Percentiles rank a stretch among this genome's conserved stretches.
Conservation (phyloP, 108 stramenopile genomes). For the Skeletonema marinoi region DNA sequence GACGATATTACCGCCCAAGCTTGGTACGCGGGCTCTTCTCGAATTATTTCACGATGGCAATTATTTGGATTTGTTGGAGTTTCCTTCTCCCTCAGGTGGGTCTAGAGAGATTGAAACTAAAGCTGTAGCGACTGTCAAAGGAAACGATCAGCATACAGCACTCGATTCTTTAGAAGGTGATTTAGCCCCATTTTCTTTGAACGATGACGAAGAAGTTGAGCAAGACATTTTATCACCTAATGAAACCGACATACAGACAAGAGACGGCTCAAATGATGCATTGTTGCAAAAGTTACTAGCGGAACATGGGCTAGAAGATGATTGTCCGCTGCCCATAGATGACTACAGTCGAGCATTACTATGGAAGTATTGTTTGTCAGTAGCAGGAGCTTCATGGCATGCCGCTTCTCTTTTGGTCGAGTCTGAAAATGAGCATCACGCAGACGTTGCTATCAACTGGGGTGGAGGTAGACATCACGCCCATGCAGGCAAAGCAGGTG, state of each 20-base stretch:
- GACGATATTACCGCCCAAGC: constrained; percentile 32
- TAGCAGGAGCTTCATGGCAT: constrained; percentile 47
- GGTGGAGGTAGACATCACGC: constrained; percentile 86
- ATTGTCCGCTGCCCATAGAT: constrained; percentile 48
- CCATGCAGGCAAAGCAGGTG: constrained; percentile 68
- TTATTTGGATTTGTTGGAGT: constrained; percentile 46
- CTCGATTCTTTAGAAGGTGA: neutral
- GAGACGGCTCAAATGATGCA: neutral
- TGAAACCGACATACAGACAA: neutral
- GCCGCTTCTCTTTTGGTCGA: constrained; percentile 45
- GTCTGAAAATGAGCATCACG: constrained; percentile 1
- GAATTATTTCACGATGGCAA: constrained; percentile 35
- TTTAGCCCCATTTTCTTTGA: neutral
- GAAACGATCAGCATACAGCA: no score
- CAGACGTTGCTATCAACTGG: constrained; percentile 85
- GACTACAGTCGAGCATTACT: constrained; percentile 14
- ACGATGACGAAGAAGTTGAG: neutral
- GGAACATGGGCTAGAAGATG: constrained; percentile 50
- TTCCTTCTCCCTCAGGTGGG: neutral
- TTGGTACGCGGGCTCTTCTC: constrained; percentile 29
- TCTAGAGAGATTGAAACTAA: neutral
- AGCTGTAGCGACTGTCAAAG: no score
- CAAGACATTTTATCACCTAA: neutral
- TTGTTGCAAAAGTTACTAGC: constrained; percentile 16
- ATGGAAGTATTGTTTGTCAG: constrained; percentile 46